phyloP scores from a whole-genome alignment of 129 eudicot genomes.

The Sambucus nigra region DNA sequence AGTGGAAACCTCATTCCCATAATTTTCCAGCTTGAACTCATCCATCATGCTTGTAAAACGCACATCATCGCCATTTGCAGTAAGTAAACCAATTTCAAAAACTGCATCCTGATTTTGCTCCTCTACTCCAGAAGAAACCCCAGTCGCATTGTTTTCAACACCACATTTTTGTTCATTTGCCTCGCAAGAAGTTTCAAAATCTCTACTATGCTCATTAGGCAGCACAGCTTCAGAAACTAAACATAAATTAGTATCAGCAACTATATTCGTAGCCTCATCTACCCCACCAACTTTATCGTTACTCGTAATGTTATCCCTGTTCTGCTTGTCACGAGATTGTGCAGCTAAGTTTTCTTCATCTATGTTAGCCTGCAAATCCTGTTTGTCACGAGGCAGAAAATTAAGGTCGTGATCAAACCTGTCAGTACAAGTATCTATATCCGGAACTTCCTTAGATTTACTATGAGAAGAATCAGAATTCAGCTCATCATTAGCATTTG shows the following conservation, averaged over 20 bases:
- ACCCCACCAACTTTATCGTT: constrained; percentile 18
- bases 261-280: constrained; percentile 23
- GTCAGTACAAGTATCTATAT: constrained; percentile 16
- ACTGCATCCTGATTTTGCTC: constrained; percentile 20
- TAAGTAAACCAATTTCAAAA: constrained; percentile 14
- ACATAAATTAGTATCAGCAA: constrained; percentile 18
- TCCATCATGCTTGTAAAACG: no score
- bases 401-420: constrained; percentile 23
- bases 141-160: constrained; percentile 5
- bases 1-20: constrained; percentile 15
- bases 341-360: constrained; percentile 13
- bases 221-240: constrained; percentile 27
- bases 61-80: no score
- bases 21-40: constrained; percentile 10
- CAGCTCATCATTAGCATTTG: constrained; percentile 15
- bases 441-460: constrained; percentile 11
- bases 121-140: constrained; percentile 5
- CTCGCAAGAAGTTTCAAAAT: constrained; percentile 10
- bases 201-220: constrained; percentile 19
- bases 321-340: constrained; percentile 25
- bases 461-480: constrained; percentile 13
- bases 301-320: constrained; percentile 8
- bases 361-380: constrained; percentile 11
- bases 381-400: constrained; percentile 17
- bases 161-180: constrained; percentile 13